Conservation (phyloP, 495 filamentous ascomycete species). For the Daldinia childiae region DNA sequence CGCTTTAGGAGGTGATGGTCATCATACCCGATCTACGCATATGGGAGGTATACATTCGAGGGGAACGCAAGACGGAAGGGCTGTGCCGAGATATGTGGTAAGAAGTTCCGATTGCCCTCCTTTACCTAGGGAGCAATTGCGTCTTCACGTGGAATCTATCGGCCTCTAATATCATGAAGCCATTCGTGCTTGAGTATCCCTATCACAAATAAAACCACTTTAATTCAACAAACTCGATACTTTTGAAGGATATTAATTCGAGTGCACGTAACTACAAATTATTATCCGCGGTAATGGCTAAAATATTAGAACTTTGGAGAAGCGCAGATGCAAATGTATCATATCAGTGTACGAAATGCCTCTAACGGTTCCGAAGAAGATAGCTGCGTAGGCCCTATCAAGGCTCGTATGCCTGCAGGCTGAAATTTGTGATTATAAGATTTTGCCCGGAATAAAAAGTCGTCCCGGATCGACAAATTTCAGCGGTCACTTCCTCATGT, state of each 20-base stretch:
- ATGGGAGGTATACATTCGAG: not conserved
- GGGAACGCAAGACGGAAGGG: not conserved
- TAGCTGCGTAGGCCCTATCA: constrained; percentile 18
- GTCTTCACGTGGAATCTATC: not conserved
- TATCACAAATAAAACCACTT: not conserved
- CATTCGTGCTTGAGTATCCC: not conserved
- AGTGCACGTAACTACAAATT: not conserved
- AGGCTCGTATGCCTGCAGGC: not conserved
- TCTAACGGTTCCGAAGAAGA: constrained; percentile 28
- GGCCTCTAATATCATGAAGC: not conserved
- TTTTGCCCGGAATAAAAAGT: constrained; percentile 15
- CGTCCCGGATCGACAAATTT: constrained; percentile 14
- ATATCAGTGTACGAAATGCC: constrained; percentile 26
- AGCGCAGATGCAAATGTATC: constrained; percentile 19
- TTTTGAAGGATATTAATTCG: not conserved
- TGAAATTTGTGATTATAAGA: constrained; percentile 24
- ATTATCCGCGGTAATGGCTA: not conserved
- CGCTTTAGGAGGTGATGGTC: not conserved
- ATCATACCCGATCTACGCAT: not conserved
- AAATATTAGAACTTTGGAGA: not conserved
- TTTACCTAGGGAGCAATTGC: not conserved
- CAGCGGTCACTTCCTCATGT: constrained; percentile 13
- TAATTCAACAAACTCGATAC: not conserved
- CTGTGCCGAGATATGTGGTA: not conserved
- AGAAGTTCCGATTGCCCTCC: not conserved